A percentile compares a stretch with the other conserved stretches of the same genome.
These are phyloP conservation scores for Beta vulgaris DNA, from an alignment of 148 eudicot species.

Conservation along the genomic window DNA sequence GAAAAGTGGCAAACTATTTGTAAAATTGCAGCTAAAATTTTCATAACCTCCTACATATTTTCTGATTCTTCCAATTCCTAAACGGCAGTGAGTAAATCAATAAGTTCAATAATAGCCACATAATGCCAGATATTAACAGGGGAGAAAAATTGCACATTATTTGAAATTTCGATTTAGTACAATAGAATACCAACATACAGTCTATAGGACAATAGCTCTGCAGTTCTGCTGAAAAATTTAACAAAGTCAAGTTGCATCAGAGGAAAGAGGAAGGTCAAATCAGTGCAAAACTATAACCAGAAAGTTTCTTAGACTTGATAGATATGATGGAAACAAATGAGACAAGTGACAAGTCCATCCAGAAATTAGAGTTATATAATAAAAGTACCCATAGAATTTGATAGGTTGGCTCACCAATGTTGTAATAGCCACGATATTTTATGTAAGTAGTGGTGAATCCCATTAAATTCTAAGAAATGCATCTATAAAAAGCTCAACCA, in stretches of 20 bases:
- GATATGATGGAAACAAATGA: background rate
- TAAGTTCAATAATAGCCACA: constrained; percentile 3
- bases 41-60: constrained; percentile 95
- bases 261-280: background rate
- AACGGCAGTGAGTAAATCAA: constrained; percentile 29
- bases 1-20: background rate
- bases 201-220: too few species aligned
- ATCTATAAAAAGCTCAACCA: background rate
- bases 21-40: constrained; percentile 42
- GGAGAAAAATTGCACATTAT: background rate
- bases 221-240: background rate
- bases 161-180: background rate
- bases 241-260: background rate
- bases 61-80: constrained; percentile 97
- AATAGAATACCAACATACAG: background rate
- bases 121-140: constrained; percentile 5
- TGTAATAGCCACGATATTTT: background rate
- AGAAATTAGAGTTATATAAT: background rate
- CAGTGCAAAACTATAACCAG: background rate
- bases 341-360: background rate
- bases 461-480: background rate
- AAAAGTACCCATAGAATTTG: background rate
- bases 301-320: background rate
- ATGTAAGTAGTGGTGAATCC: background rate
- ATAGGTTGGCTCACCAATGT: background rate